Evolutionary conservation across 768 basidiomycete species (phyloP), one percentile per base, ranked within the genome.

Genomic region (Leccinellum rugosiceps): DNA sequence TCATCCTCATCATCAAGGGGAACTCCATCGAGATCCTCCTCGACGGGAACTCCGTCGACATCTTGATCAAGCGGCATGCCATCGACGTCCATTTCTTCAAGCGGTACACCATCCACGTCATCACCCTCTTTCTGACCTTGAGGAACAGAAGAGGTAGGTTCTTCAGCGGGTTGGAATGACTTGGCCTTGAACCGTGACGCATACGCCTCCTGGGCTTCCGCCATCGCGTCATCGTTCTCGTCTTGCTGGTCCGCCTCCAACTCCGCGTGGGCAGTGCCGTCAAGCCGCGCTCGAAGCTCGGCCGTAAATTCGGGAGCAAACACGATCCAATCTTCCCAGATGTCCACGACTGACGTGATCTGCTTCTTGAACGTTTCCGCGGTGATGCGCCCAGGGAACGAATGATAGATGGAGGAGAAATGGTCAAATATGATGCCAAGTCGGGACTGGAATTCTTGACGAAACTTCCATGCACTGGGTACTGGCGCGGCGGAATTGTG

Each of bases 291-390:
- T 25, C 92, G 79, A 15, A 96, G 79, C 64, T 88, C 85, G 2
- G 79, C 67, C 0, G 90, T 94, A 65, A 90, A 91, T 54, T 95
- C 91, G 3, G 88, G 90, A 52, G 92, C 80, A 69, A 98, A 98
- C 31, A 98, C 91, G 57, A 98, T 95, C 94, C 95, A 96, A 69
- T 97, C 89, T 68, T 98, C 97, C 94, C 97, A 98, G 30, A 98
- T 88, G 66, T 98, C 95, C 6, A 98, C 81, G 17, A 98, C 85
- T 8, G 86, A 77, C 6, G 84, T 86, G 58, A 98, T 92, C 72
- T 98, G 93, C 63, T 88, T 88, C 76, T 90, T 95, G 80, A 98
- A 99, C 1, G 89, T 87, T 63, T 98, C 95, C 13, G 96, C 96
- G 2, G 94, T 96, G 70, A 99, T 94, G 50, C 93, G 81, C 2